These are phyloP conservation scores for Scleroderma bovista DNA, from an alignment of 768 basidiomycete species.

Conservation along the genomic window DNA sequence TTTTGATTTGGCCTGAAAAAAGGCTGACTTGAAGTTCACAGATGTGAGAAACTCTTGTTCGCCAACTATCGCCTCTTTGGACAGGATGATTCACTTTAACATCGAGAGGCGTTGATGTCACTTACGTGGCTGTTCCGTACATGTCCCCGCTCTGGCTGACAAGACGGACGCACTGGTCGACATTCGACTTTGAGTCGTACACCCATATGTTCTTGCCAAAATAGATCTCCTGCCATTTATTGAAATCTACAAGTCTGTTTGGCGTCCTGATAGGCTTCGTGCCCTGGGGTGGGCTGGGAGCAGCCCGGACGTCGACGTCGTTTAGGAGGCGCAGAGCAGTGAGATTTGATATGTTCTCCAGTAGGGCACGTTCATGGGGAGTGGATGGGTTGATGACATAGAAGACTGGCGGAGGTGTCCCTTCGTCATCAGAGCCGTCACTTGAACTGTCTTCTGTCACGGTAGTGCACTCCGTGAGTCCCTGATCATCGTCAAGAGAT, in stretches of 20 bases:
- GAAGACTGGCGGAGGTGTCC: constrained; percentile 40
- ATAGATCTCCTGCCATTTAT: constrained; percentile 72
- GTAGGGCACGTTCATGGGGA: constrained; percentile 34
- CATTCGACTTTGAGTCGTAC: constrained; percentile 63
- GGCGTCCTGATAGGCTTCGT: constrained; percentile 41
- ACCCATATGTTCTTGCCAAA: constrained; percentile 66
- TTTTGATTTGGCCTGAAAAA: constrained; percentile 51
- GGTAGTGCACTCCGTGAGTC: constrained; percentile 13
- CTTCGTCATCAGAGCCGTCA: constrained; percentile 29
- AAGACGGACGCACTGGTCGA: constrained; percentile 62
- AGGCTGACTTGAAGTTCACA: constrained; percentile 70
- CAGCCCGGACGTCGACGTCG: constrained; percentile 59
- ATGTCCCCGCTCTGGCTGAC: constrained; percentile 56
- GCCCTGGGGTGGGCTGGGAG: constrained; percentile 43
- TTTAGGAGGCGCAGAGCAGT: constrained; percentile 59
- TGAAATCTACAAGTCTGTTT: constrained; percentile 55
- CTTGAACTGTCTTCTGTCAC: constrained; percentile 17
- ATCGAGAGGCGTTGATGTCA: constrained; percentile 6
- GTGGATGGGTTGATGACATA: constrained; percentile 44
- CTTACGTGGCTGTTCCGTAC: constrained; percentile 78
- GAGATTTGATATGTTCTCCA: constrained; percentile 58
- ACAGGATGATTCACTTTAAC: constrained; percentile 3
- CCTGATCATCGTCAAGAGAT: constrained; percentile 15
- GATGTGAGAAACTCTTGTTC: constrained; percentile 63
- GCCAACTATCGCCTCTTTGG: constrained; percentile 75